These are phyloP conservation scores for Trametes sanguinea DNA, from an alignment of 768 basidiomycete genomes.

Conservation along the genomic window DNA sequence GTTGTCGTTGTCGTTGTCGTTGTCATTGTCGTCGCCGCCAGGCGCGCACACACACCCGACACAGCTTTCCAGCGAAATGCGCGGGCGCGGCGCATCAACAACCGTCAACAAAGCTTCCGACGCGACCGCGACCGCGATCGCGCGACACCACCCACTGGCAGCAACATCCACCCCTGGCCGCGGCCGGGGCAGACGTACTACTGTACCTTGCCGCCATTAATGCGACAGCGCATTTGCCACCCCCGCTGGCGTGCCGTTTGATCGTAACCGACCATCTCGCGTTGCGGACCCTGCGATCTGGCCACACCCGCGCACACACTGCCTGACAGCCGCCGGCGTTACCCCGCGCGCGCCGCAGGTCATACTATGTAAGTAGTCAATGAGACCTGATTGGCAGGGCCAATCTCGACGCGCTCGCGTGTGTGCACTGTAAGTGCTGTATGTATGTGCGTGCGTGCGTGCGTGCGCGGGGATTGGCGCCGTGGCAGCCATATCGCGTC, in stretches of 20 bases:
- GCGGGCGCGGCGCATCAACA: constrained; percentile 13
- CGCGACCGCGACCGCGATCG: neutral
- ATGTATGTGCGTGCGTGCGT: too few relatives aligned
- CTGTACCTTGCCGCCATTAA: too few relatives aligned
- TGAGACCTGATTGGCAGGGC: too few relatives aligned
- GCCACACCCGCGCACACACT: too few relatives aligned
- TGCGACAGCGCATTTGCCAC: too few relatives aligned
- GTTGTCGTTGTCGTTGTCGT: neutral
- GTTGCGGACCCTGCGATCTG: neutral
- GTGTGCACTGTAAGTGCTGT: too few relatives aligned
- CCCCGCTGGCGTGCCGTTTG: too few relatives aligned
- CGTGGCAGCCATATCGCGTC: neutral
- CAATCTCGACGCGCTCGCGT: too few relatives aligned
- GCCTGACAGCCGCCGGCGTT: neutral
- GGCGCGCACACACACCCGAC: neutral
- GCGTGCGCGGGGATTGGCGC: neutral
- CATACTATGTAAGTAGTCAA: too few relatives aligned
- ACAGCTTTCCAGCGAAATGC: constrained; percentile 2
- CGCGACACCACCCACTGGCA: too few relatives aligned
- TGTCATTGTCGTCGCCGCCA: neutral
- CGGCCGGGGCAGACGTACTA: too few relatives aligned
- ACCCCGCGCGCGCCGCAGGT: neutral
- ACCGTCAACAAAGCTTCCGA: constrained; percentile 7
- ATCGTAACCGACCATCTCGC: neutral
- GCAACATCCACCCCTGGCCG: too few relatives aligned